These are phyloP conservation scores for Perkinsus chesapeaki DNA, from an alignment of 169 alveolate genomes.

Conservation along the genomic window DNA sequence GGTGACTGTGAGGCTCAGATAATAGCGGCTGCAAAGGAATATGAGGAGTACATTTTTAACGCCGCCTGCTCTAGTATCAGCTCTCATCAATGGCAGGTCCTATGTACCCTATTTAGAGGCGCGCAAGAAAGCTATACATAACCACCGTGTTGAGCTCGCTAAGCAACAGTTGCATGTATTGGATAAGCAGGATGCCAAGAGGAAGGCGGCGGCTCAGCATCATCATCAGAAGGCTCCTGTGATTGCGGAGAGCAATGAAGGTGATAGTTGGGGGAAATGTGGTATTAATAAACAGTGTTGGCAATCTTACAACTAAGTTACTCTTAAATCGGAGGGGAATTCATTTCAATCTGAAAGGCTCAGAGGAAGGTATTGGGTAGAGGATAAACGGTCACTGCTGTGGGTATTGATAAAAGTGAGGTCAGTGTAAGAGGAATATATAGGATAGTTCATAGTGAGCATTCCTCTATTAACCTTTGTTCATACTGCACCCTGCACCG, in stretches of 20 bases:
- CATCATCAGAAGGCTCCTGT: not conserved
- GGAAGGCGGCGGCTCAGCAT: not conserved
- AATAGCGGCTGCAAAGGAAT: not conserved
- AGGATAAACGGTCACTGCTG: too few relatives aligned
- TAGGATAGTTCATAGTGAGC: too few relatives aligned
- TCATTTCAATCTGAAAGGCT: too few relatives aligned
- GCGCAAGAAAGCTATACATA: not conserved
- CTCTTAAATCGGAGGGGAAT: too few relatives aligned
- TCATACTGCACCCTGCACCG: too few relatives aligned
- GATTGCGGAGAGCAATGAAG: not conserved
- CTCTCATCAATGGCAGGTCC: not conserved
- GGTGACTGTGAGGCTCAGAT: not conserved
- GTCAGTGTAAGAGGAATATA: too few relatives aligned
- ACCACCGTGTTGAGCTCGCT: not conserved
- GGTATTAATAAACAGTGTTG: too few relatives aligned
- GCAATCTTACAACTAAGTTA: too few relatives aligned
- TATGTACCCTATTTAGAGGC: not conserved
- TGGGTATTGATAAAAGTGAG: too few relatives aligned
- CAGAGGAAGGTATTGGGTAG: too few relatives aligned
- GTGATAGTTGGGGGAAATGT: too few relatives aligned
- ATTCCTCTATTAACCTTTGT: too few relatives aligned
- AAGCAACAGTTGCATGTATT: not conserved
- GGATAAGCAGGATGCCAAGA: not conserved
- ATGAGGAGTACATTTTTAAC: not conserved
- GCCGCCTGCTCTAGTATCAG: not conserved